Evolutionary conservation across 768 basidiomycete genomes (phyloP).

Genomic region (Sarcodon sp.): DNA sequence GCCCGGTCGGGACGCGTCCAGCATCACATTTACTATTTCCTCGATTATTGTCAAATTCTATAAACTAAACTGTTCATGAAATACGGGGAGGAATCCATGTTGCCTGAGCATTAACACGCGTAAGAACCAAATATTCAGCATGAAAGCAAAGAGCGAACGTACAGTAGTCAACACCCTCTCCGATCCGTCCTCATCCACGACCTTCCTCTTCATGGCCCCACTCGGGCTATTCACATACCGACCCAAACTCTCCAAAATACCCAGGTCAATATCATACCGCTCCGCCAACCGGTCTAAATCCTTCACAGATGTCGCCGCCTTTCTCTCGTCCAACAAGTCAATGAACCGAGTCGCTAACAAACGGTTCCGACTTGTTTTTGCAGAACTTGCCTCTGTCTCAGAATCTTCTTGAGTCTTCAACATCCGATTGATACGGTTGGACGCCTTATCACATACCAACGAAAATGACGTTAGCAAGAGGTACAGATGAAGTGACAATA

Average conservation of each 20-base stretch:
- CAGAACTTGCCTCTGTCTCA: slow-evolving; percentile 37
- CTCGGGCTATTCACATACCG: slow-evolving; percentile 55
- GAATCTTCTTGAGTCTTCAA: slow-evolving; percentile 41
- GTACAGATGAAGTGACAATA: not conserved
- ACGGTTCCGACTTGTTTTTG: slow-evolving; percentile 31
- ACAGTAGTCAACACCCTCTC: slow-evolving; percentile 40
- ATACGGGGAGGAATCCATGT: no score
- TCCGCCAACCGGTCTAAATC: slow-evolving; percentile 39
- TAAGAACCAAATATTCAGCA: no score
- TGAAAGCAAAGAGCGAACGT: slow-evolving; percentile 10
- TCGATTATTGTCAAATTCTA: no score
- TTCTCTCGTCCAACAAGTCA: slow-evolving; percentile 52
- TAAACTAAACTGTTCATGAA: no score
- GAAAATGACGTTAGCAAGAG: not conserved
- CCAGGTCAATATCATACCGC: slow-evolving; percentile 41
- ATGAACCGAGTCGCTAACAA: slow-evolving; percentile 39
- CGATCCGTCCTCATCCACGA: slow-evolving; percentile 39
- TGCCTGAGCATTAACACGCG: no score
- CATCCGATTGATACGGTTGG: slow-evolving; percentile 25
- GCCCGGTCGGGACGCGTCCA: no score
- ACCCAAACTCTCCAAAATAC: slow-evolving; percentile 36
- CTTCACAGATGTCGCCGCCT: slow-evolving; percentile 24
- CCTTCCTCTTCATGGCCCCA: slow-evolving; percentile 30
- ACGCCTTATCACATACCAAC: slow-evolving; percentile 8
- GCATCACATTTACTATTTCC: no score